These are phyloP conservation scores for Yarrowia sp. DNA, from an alignment of 805 yeast genomes.

Conservation along the genomic window DNA sequence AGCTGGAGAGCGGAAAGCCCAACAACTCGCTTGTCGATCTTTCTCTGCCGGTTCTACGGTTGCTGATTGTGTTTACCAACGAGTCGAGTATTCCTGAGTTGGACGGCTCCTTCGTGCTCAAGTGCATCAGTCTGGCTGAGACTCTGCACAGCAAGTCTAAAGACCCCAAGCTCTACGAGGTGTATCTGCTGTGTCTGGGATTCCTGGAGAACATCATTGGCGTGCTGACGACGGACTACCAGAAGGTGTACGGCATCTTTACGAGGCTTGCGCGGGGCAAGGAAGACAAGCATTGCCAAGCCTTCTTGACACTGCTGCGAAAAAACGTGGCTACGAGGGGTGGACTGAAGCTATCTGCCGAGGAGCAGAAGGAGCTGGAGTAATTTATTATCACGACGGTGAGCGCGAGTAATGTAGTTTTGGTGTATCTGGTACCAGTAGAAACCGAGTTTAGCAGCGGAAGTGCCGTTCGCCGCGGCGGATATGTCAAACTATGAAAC, in stretches of 20 bases:
- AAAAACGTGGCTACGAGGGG: slow-evolving; percentile 14
- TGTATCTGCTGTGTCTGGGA: slow-evolving; percentile 5
- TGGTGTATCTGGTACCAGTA: too few relatives aligned
- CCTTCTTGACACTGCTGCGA: slow-evolving; percentile 1
- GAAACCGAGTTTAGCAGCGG: too few relatives aligned
- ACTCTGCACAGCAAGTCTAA: background rate
- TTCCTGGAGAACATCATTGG: slow-evolving; percentile 13
- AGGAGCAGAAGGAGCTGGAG: background rate
- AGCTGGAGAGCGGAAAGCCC: background rate
- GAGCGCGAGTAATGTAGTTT: too few relatives aligned
- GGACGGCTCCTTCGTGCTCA: background rate
- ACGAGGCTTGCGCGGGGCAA: background rate
- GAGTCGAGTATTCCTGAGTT: background rate
- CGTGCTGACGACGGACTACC: background rate
- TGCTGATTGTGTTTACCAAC: slow-evolving; percentile 6
- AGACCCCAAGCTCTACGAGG: slow-evolving; percentile 6
- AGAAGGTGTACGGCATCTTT: background rate
- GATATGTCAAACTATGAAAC: too few relatives aligned
- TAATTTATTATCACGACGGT: too few relatives aligned
- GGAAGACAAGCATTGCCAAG: slow-evolving; percentile 21
- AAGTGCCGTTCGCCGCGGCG: too few relatives aligned
- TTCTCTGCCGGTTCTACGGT: slow-evolving; percentile 4
- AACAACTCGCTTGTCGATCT: background rate
- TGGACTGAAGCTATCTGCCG: background rate
- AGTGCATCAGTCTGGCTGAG: slow-evolving; percentile 1